Conservation (phyloP, 1,284 basidiomycete genomes). For the Retiboletus flavoniger region DNA sequence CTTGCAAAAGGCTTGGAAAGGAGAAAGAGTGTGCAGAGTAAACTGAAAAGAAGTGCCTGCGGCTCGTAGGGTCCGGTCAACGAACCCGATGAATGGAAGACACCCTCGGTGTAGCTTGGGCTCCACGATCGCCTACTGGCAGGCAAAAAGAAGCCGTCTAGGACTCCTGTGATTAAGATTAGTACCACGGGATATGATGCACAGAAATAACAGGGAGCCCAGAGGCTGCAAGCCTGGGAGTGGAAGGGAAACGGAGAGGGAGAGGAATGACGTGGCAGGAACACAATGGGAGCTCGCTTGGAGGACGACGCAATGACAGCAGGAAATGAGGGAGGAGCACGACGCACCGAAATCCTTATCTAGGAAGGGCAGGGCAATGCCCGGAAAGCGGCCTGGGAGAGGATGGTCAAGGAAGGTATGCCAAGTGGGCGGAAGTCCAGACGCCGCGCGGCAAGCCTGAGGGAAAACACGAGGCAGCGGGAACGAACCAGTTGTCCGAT, state of each 20-base stretch:
- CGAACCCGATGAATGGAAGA: slow-evolving; percentile 20
- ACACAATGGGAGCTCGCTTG: background rate
- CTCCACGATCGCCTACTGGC: slow-evolving; percentile 7
- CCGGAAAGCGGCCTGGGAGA: slow-evolving; percentile 6
- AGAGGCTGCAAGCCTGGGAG: background rate
- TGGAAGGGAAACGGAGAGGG: background rate
- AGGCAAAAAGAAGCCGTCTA: slow-evolving; percentile 11
- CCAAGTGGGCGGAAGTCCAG: slow-evolving; percentile 5
- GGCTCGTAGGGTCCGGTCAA: slow-evolving; percentile 26
- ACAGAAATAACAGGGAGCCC: slow-evolving; percentile 10
- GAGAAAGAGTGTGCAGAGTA: background rate
- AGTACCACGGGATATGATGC: slow-evolving; percentile 7
- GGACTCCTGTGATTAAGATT: slow-evolving; percentile 13
- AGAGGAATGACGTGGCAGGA: background rate
- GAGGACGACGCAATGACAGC: background rate
- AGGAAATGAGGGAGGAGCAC: background rate
- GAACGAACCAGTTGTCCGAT: slow-evolving; percentile 5
- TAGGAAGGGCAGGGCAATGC: slow-evolving; percentile 4
- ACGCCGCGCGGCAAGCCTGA: slow-evolving; percentile 12
- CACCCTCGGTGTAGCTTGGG: slow-evolving; percentile 18
- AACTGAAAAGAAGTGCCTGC: slow-evolving; percentile 3
- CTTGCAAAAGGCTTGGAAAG: background rate
- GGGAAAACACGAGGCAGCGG: slow-evolving; percentile 28
- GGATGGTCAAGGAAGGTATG: slow-evolving; percentile 7
- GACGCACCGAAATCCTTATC: slow-evolving; percentile 27